phyloP scores from a whole-genome alignment of 78 protist genomes.

The Monosiga brevicollis region DNA sequence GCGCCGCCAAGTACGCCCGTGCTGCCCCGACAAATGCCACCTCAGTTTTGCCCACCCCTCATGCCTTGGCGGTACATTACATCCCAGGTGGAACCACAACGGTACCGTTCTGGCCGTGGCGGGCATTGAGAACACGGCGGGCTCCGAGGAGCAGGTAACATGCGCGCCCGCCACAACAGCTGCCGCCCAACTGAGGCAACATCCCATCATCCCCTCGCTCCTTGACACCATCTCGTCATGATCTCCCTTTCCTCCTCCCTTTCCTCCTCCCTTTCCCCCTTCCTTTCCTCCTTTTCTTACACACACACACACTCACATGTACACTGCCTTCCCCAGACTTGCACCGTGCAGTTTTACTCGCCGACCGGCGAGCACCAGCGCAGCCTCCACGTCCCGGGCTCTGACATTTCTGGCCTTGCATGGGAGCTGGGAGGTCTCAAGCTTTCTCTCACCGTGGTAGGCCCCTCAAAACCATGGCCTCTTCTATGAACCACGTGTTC shows the following conservation, averaged over 20 bases:
- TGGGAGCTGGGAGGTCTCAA: conserved; percentile 66
- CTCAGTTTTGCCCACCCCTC: no score
- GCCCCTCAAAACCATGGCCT: background rate
- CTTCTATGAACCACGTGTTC: no score
- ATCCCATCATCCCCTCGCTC: no score
- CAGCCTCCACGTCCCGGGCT: conserved; percentile 45
- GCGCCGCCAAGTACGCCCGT: background rate
- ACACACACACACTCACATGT: background rate
- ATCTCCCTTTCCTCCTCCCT: no score
- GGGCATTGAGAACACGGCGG: conserved; percentile 5
- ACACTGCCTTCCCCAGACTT: background rate
- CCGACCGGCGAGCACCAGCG: conserved; percentile 54
- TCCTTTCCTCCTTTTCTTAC: background rate
- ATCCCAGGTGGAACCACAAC: conserved; percentile 41
- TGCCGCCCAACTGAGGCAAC: no score
- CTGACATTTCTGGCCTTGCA: conserved; percentile 20
- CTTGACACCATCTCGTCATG: no score
- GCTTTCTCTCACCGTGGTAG: conserved; percentile 58
- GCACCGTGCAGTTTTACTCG: conserved; percentile 53
- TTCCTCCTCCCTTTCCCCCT: background rate
- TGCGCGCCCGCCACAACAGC: no score
- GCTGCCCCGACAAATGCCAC: background rate
- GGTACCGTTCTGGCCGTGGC: conserved; percentile 66
- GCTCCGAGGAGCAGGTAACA: no score
- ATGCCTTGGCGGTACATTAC: no score